Evolutionary conservation across 768 basidiomycete species (phyloP), one percentile per base, ranked within the genome.

Genomic region (Pleurotus tuber-regium): DNA sequence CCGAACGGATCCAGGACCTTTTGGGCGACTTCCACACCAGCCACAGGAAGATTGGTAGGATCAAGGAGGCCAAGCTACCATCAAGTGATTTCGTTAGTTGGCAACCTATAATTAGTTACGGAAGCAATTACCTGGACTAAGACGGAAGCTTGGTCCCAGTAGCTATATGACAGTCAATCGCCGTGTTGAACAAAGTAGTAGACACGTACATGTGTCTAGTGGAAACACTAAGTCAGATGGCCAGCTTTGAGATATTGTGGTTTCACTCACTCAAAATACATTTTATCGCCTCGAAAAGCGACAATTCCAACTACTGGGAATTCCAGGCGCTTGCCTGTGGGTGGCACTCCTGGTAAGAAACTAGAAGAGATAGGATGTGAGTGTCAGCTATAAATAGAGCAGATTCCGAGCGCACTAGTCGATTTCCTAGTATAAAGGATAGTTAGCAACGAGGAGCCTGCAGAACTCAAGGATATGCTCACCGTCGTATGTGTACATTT

Each of bases 101-200:
- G 28, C 44, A 18, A 18, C 25, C 23, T 29, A 14, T 39, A 14
- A 12, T 40, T n/a, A 50, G 36, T 40, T 12, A n/a, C 11, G 26
- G 25, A 38, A 38, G 35, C 21, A 40, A 5, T 18, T 19, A 50
- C 49, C 49, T 50, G 49, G 10, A 50, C 49, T 28, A 50, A 30
- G 18, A 41, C 49, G n/a, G 49, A 50, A 16, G 49, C 49, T 26
- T 50, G 49, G 38, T 50, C 49, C 49, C 49, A 50, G 18, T 50
- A 40, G 12, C 49, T 50, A 41, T 16, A 30, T 4, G 18, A 30
- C 31, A 1, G 21, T 33, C 11, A 11, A n/a, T 39, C 16, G 18
- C 23, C 33, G 9, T 24, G 4, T 3, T 8, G 4, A 50, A 29
- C 19, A 8, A 9, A 19, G 19, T 2, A 28, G 26, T 14, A 47